Evolutionary conservation across 495 filamentous ascomycete genomes (phyloP).

Genomic region (Sordaria brevicollis): DNA sequence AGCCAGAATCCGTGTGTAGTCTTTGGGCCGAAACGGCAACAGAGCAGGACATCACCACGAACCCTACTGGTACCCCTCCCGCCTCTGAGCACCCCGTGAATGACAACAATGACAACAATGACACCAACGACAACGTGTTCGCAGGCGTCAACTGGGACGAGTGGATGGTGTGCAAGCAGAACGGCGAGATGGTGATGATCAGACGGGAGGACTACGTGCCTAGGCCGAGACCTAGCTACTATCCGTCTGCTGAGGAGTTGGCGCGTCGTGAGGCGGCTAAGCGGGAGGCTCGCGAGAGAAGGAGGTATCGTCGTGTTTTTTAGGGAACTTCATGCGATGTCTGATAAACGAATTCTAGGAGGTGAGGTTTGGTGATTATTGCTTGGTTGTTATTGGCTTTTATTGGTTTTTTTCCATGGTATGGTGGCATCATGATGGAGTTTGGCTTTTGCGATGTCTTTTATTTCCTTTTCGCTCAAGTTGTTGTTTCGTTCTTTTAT

Average conservation of each 20-base stretch:
- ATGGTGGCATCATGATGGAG: not conserved
- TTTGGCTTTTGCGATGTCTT: too few species aligned
- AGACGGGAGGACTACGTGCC: not conserved
- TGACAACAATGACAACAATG: too few species aligned
- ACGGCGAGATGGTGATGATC: not conserved
- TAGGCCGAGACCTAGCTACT: not conserved
- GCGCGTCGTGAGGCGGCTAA: too few species aligned
- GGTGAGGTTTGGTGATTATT: too few species aligned
- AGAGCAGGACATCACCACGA: not conserved
- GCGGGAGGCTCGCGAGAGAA: not conserved
- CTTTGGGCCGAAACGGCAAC: too few species aligned
- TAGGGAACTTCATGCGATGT: too few species aligned
- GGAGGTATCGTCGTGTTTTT: too few species aligned
- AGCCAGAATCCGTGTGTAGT: too few species aligned
- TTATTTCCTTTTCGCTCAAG: too few species aligned
- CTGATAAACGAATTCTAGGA: too few species aligned
- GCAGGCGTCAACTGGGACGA: not conserved
- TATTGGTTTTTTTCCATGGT: not conserved
- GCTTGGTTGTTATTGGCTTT: not conserved
- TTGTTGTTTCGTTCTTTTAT: not conserved
- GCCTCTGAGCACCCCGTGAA: not conserved
- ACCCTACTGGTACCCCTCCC: not conserved
- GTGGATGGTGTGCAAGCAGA: not conserved
- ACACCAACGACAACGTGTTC: not conserved
- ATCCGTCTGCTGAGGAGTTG: not conserved